Evolutionary conservation across 2,329 filamentous ascomycete species (phyloP).

Genomic region (Ophiocordyceps camponoti-floridani): DNA sequence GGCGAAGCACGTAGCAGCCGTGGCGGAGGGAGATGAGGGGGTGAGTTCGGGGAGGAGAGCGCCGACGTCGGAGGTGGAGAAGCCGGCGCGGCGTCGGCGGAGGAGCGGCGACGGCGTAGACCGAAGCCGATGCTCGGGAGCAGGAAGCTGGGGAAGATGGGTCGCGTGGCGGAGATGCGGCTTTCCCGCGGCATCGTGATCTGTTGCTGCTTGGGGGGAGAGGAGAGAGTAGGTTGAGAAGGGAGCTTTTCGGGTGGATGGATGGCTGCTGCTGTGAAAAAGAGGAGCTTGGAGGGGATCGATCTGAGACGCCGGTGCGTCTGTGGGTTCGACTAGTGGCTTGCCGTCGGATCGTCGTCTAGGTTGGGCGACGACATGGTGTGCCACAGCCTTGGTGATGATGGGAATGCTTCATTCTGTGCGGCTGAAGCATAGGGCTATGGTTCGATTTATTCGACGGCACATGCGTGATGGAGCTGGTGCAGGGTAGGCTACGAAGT

Average conservation of each 20-base stretch:
- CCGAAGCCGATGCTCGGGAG: conserved; percentile 31
- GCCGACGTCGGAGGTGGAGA: no score
- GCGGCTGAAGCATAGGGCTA: no score
- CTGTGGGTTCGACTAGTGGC: no score
- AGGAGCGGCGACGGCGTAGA: conserved; percentile 22
- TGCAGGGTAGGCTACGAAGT: neutral
- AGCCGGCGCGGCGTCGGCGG: neutral
- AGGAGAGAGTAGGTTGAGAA: neutral
- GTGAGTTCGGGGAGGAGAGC: no score
- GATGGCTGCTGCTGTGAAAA: no score
- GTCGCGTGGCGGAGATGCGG: conserved; percentile 22
- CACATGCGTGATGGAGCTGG: neutral
- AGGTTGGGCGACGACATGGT: no score
- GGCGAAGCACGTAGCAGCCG: conserved; percentile 26
- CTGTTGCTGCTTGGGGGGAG: neutral
- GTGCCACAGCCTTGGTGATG: no score
- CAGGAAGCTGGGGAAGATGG: conserved; percentile 31
- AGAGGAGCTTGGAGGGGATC: no score
- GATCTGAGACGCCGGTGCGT: no score
- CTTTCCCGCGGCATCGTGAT: conserved; percentile 6
- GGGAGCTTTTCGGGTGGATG: neutral
- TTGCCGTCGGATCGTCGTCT: no score
- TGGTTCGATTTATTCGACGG: neutral
- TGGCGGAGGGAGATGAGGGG: neutral
- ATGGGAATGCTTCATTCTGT: no score